These are phyloP conservation scores for Gliomastix tumulicola DNA, from an alignment of 2,329 filamentous ascomycete species.

Conservation along the genomic window DNA sequence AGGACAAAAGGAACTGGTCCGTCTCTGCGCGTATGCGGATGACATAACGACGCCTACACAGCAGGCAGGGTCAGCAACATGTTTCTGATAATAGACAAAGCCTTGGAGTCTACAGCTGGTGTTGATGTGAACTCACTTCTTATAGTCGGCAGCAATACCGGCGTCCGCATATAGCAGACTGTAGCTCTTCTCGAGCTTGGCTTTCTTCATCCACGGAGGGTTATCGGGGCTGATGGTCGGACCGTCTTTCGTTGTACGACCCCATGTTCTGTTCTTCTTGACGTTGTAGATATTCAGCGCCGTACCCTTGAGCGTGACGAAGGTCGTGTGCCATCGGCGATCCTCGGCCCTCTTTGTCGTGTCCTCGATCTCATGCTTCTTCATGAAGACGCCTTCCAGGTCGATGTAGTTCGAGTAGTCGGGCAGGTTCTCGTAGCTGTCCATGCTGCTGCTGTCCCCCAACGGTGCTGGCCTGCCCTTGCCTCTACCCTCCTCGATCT, in stretches of 20 bases:
- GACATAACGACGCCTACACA: constrained; percentile 49
- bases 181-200: constrained; percentile 58
- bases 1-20: constrained; percentile 67
- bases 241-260: constrained; percentile 37
- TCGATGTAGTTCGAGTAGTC: constrained; percentile 49
- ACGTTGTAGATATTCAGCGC: constrained; percentile 58
- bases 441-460: too few relatives aligned
- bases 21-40: constrained; percentile 67
- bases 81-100: not conserved
- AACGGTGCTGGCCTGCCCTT: too few relatives aligned
- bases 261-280: constrained; percentile 50
- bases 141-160: constrained; percentile 66
- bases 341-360: constrained; percentile 56
- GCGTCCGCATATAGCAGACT: constrained; percentile 69
- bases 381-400: constrained; percentile 49
- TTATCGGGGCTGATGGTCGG: constrained; percentile 41
- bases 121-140: constrained; percentile 43
- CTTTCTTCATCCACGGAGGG: constrained; percentile 43
- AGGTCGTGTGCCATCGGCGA: constrained; percentile 57
- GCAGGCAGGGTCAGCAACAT: not conserved
- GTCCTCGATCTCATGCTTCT: constrained; percentile 61
- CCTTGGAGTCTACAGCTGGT: not conserved
- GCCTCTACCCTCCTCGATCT: too few relatives aligned
- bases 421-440: constrained; percentile 42
- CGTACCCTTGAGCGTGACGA: constrained; percentile 60